Conservation (phyloP, 1,284 basidiomycete species). For the Entoloma clypeatum region DNA sequence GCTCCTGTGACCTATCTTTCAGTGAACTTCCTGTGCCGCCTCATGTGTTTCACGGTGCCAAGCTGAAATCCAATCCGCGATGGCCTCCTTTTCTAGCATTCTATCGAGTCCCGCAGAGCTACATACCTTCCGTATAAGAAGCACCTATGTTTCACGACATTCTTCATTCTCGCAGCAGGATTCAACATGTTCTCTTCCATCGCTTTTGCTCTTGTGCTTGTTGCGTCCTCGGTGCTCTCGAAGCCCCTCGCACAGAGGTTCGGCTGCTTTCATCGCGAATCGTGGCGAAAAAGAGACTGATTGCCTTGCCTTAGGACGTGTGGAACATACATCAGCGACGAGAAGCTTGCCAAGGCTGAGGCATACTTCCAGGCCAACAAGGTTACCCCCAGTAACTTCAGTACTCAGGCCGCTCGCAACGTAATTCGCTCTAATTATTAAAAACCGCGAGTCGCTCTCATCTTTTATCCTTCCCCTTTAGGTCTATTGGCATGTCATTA, state of each 20-base stretch:
- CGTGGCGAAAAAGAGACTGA: background rate
- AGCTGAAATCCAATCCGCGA: no score
- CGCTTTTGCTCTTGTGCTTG: conserved; percentile 23
- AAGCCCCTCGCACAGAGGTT: conserved; percentile 20
- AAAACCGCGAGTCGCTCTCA: conserved; percentile 4
- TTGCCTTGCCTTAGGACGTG: conserved; percentile 27
- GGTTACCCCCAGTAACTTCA: conserved; percentile 25
- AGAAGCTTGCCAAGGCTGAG: conserved; percentile 35
- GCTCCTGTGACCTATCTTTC: no score
- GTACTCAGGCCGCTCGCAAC: conserved; percentile 24
- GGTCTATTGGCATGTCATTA: conserved; percentile 49
- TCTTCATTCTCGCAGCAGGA: background rate
- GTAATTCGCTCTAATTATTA: conserved; percentile 8
- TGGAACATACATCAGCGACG: conserved; percentile 35
- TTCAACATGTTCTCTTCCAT: conserved; percentile 24
- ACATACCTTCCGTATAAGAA: no score
- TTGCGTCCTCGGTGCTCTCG: conserved; percentile 23
- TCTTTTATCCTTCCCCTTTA: conserved; percentile 16
- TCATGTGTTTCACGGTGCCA: no score
- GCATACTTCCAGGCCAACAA: conserved; percentile 41
- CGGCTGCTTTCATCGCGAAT: background rate
- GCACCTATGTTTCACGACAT: background rate
- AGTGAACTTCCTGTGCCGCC: no score
- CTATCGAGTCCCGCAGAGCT: no score
- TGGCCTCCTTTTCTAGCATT: no score